phyloP scores from a whole-genome alignment of 2,329 filamentous ascomycete species.

The Tympanopsis confertula region DNA sequence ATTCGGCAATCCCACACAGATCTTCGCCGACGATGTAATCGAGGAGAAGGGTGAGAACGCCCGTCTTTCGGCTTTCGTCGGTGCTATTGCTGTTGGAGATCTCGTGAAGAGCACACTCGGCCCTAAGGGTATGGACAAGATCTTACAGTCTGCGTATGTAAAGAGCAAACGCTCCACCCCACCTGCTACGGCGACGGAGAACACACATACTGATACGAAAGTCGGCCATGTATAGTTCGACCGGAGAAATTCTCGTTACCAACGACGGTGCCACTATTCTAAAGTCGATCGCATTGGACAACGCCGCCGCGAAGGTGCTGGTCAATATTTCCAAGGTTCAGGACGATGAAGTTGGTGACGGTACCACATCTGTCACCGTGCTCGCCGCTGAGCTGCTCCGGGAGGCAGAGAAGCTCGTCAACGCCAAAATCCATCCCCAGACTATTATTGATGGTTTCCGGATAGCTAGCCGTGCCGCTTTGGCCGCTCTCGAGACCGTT shows the following conservation, averaged over 20 bases:
- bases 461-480: conserved; percentile 84
- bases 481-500: conserved; percentile 70
- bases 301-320: conserved; percentile 92
- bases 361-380: conserved; percentile 94
- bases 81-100: conserved; percentile 93
- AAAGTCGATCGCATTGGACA: conserved; percentile 96
- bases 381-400: conserved; percentile 87
- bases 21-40: conserved; percentile 92
- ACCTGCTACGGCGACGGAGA: conserved; percentile 5
- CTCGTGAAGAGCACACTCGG: conserved; percentile 94
- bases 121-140: conserved; percentile 99
- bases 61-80: conserved; percentile 93
- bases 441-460: conserved; percentile 98
- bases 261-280: conserved; percentile 98
- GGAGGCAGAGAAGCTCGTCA: conserved; percentile 92
- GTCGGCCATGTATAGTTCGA: conserved; percentile 50
- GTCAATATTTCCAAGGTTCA: conserved; percentile 99
- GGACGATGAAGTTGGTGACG: conserved; percentile 96
- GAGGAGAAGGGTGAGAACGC: conserved; percentile 99
- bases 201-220: not conserved
- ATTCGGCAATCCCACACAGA: conserved; percentile 83
- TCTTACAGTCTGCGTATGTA: conserved; percentile 81
- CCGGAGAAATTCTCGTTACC: conserved; percentile 93
- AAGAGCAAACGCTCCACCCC: conserved; percentile 4
- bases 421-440: conserved; percentile 97